Percentiles rank a stretch among this genome's conserved stretches.
These are phyloP conservation scores for Ceratorhiza oryzae-sativae DNA, from an alignment of 1,284 basidiomycete species.

Conservation along the genomic window DNA sequence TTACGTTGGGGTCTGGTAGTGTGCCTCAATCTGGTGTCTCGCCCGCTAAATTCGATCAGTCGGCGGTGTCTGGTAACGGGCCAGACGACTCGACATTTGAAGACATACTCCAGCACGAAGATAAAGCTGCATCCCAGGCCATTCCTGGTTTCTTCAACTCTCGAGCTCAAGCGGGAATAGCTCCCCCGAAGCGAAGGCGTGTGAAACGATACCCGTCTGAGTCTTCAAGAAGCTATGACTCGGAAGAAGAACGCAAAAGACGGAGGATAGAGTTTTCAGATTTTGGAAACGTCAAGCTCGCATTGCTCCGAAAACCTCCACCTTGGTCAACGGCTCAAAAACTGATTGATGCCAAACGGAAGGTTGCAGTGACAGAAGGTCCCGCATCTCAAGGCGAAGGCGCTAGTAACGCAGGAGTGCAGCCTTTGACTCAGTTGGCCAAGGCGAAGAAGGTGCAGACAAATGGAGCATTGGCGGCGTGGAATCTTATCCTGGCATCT, in stretches of 20 bases:
- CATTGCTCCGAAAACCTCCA: constrained; percentile 24
- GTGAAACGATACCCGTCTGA: not conserved
- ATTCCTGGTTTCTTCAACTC: constrained; percentile 24
- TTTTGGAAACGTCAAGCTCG: constrained; percentile 6
- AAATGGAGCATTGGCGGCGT: not conserved
- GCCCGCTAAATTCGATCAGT: not conserved
- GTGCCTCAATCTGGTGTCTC: not conserved
- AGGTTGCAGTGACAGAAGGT: not conserved
- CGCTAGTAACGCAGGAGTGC: not conserved
- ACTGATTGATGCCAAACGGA: not conserved
- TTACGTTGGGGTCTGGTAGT: too few species aligned
- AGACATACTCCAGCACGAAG: not conserved
- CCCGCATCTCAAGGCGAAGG: not conserved
- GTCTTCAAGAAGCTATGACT: constrained; percentile 10
- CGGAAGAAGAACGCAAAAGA: constrained; percentile 9
- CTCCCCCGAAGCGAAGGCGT: constrained; percentile 27
- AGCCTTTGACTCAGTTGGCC: not conserved
- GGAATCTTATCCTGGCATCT: constrained; percentile 18
- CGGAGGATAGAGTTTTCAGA: not conserved
- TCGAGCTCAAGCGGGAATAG: constrained; percentile 25
- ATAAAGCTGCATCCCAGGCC: not conserved
- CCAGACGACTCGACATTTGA: not conserved
- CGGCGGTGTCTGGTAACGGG: not conserved
- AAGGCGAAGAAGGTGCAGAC: constrained; percentile 5
- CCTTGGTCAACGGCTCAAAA: constrained; percentile 2